Conservation (phyloP, 345 rosid genomes). For the Hibiscus trionum region DNA sequence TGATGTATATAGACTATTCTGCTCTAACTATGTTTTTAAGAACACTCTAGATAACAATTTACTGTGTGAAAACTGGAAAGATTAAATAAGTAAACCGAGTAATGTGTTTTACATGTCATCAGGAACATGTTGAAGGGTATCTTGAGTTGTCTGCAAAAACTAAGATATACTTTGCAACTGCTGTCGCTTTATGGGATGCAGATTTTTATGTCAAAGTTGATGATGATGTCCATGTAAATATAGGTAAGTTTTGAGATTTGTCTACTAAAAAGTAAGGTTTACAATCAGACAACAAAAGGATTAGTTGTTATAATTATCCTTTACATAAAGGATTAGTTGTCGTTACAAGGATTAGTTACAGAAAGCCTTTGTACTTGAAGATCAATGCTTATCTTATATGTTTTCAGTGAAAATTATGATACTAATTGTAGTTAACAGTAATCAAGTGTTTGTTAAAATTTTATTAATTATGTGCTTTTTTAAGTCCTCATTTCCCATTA, state of each 20-base stretch:
- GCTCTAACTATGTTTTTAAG: background rate
- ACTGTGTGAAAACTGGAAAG: background rate
- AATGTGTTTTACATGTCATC: constrained; percentile 14
- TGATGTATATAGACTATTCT: background rate
- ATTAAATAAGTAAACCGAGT: background rate
- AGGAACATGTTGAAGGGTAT: constrained; percentile 99
- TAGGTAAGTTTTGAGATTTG: constrained; percentile 38
- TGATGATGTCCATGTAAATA: constrained; percentile 96
- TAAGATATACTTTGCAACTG: constrained; percentile 85
- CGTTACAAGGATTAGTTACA: background rate
- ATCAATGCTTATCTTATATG: background rate
- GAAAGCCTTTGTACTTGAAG: background rate
- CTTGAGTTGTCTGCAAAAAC: constrained; percentile 96
- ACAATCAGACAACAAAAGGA: background rate
- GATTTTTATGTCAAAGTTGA: constrained; percentile 97
- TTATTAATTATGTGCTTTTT: background rate
- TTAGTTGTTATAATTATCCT: background rate
- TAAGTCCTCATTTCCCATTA: constrained; percentile 5
- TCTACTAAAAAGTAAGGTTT: background rate
- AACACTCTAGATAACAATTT: background rate
- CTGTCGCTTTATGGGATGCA: constrained; percentile 82
- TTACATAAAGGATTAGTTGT: background rate
- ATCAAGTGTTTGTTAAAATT: background rate
- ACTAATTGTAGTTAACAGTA: background rate
- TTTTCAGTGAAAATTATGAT: background rate